Evolutionary conservation across 306 rosid species (phyloP), one percentile per base, ranked within the genome.

Genomic region (Vigna unguiculata): DNA sequence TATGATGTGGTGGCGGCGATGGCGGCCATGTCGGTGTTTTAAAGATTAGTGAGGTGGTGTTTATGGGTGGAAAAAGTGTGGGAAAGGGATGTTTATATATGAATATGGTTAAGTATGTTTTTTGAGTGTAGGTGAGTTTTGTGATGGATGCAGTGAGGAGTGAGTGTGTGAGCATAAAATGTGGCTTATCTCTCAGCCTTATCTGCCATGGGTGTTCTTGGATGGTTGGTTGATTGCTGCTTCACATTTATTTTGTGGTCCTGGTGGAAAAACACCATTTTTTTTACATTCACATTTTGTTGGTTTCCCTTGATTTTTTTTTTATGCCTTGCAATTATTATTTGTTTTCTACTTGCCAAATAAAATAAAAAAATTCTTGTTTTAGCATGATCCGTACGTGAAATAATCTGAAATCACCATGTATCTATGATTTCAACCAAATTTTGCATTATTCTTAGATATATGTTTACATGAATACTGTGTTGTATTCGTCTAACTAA

Each of bases 101-200:
- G 30, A 32, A 34, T 59, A 3, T 58, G 19, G 17, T 8, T 28
- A 7, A 32, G 52, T 69, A 17, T 60, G 69, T 28, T 61, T 36
- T 30, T 46, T 30, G 7, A 1, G 6, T 4, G 25, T 65, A 12
- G 9, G 32, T 4, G 6, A 74, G 11, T 34, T 73, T 22, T 34
- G 83, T 76, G 85, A 63, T 63, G 69, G 69, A 76, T 57, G 72
- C 72, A 46, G 45, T 8, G 80, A 58, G 71, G 30, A 53, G 66
- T 4, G 64, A 58, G 77, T 67, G 62, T 60, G 70, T 57, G 85
- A 58, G 80, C 80, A 48, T 1, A 25, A 49, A 75, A 8, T 16
- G 81, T 58, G 78, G 74, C 71, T 73, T 81, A 87, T 82, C 84
- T 83, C 74, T 80, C 69, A 72, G 90, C 88, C 93, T 87, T 83